Percentiles rank a stretch among this genome's conserved stretches.
These are phyloP conservation scores for Curvularia hawaiiensis DNA, from an alignment of 2,329 filamentous ascomycete genomes.

Conservation along the genomic window DNA sequence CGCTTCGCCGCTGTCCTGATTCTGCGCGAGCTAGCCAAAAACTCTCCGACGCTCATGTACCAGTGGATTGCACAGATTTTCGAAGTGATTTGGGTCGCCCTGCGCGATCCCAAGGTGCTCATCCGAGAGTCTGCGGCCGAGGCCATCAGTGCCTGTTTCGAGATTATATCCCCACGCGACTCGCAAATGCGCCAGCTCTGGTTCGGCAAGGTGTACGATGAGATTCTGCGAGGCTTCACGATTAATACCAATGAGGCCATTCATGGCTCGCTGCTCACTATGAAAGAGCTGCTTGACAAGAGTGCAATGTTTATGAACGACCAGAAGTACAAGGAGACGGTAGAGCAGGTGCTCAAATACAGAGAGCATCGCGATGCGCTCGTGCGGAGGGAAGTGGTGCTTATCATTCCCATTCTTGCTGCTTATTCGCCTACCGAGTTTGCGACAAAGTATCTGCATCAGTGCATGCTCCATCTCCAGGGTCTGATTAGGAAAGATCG, in stretches of 20 bases:
- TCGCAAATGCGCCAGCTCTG: conserved; percentile 83
- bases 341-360: conserved; percentile 88
- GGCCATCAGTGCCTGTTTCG: conserved; percentile 92
- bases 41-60: conserved; percentile 94
- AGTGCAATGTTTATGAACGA: conserved; percentile 99
- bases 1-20: conserved; percentile 92
- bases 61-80: conserved; percentile 94
- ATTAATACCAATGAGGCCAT: conserved; percentile 82
- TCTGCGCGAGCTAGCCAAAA: conserved; percentile 86
- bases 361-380: conserved; percentile 90
- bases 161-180: conserved; percentile 93
- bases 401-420: conserved; percentile 89
- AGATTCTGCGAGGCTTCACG: conserved; percentile 78
- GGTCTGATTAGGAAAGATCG: conserved; percentile 87
- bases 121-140: conserved; percentile 93
- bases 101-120: conserved; percentile 86
- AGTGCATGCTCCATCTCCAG: conserved; percentile 96
- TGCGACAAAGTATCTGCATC: conserved; percentile 82
- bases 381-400: conserved; percentile 86
- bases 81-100: conserved; percentile 93
- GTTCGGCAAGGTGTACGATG: conserved; percentile 90
- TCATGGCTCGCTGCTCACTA: conserved; percentile 90
- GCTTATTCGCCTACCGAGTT: conserved; percentile 93
- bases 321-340: conserved; percentile 82
- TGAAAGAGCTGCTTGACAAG: conserved; percentile 91